Base-by-base conservation (phyloP, 2,329 filamentous ascomycete genomes). In the Fusarium sororula region DNA sequence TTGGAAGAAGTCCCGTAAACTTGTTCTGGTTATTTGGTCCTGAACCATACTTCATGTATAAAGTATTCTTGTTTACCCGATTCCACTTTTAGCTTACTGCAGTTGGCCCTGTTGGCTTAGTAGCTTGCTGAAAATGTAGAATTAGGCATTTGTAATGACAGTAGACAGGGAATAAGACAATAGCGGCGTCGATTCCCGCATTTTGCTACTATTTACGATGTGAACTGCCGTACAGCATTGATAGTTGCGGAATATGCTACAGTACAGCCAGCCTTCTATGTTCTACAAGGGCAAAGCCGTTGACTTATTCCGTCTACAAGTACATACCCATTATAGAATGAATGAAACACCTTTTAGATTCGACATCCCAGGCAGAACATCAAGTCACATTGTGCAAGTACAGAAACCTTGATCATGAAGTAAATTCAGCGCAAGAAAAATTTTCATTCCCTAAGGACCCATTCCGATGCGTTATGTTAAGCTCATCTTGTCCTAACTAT, bases 391-490 rank as follows among this genome's bases (percentile, higher is more conserved):
- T 55, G 58, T 61, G 59, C 59, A 68, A 54, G 63, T 68, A 67
- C 69, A 51, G 67, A 73, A 67, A 78, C 59, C 76, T 78, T 78
- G 77, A 78, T 75, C 72, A 77, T 78, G 74, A 77, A 67, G 68
- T 77, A 54, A 75, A 79, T 78, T 80, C 76, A 79, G 79, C 76
- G 80, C 79, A 79, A 75, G 77, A 81, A 81, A 78, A 72, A 55
- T 76, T 80, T 81, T 79, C 70, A 81, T 82, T 82, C 81, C 81
- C 78, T 81, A 81, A 79, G 79, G 79, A 81, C 80, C 81, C 80
- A 75, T 79, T 78, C 81, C 80, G 80, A 81, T 81, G 80, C 79
- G 59, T 81, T 77, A 75, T 80, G 72, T 78, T 79, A 80, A 82
- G 80, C 78, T 82, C 79, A 79, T 82, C 75, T 79, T 80, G 79